A percentile compares a stretch with the other conserved stretches of the same genome.
Conservation (phyloP, 495 filamentous ascomycete genomes). For the Trichoderma virens region DNA sequence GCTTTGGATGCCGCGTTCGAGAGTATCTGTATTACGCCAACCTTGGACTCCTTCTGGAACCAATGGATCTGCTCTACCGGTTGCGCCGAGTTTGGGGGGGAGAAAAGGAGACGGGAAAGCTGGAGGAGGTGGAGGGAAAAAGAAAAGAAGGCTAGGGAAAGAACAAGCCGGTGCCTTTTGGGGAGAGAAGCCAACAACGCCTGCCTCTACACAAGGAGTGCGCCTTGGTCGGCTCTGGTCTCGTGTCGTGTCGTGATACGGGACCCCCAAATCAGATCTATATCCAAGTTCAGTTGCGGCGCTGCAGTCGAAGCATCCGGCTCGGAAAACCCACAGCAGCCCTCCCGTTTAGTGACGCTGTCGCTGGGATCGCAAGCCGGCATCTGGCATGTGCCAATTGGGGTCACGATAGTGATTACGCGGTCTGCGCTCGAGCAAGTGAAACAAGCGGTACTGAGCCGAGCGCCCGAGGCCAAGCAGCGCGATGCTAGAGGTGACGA, state of each 20-base stretch:
- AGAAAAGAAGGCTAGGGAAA: not conserved
- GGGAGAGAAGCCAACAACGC: not conserved
- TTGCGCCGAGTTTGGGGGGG: not conserved
- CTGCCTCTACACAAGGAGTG: not conserved
- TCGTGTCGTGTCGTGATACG: not conserved
- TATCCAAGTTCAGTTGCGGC: not conserved
- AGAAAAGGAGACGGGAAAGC: not conserved
- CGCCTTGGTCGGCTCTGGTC: not conserved
- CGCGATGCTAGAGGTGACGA: not conserved
- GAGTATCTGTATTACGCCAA: slow-evolving; percentile 1
- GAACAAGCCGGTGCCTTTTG: not conserved
- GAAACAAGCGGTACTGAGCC: not conserved
- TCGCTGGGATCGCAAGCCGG: not conserved
- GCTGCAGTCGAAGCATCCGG: not conserved
- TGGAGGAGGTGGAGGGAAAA: not conserved
- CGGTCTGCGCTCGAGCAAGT: not conserved
- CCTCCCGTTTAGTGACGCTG: not conserved
- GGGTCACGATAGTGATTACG: not conserved
- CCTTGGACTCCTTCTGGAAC: not conserved
- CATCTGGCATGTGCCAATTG: not conserved
- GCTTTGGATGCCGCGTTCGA: not conserved
- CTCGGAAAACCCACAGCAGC: not conserved
- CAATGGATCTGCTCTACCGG: not conserved
- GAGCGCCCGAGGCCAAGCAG: not conserved
- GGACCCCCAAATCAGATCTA: not conserved